Evolutionary conservation across 169 alveolate genomes (phyloP).

Genomic region (Perkinsus marinus): DNA sequence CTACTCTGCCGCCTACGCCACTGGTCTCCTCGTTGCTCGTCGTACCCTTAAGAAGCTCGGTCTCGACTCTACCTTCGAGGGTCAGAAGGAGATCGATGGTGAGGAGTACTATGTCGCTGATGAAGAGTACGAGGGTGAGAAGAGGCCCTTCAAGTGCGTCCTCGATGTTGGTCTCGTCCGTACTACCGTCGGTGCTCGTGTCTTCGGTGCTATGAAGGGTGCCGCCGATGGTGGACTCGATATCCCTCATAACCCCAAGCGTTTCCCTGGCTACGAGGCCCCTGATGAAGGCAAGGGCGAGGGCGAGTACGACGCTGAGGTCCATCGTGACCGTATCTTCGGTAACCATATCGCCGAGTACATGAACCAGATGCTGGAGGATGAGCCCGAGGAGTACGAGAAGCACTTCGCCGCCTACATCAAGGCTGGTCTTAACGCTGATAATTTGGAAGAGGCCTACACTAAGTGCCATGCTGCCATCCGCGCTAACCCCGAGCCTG

Average conservation of each 20-base stretch:
- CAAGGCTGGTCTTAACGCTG: slow-evolving; percentile 76
- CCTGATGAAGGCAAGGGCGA: slow-evolving; percentile 48
- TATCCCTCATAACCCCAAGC: slow-evolving; percentile 94
- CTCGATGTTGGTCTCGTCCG: slow-evolving; percentile 97
- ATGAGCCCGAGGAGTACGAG: slow-evolving; percentile 85
- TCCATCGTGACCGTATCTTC: slow-evolving; percentile 90
- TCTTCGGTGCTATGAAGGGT: slow-evolving; percentile 99
- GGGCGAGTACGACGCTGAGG: slow-evolving; percentile 89
- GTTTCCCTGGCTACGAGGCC: slow-evolving; percentile 94
- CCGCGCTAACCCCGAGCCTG: slow-evolving; percentile 82
- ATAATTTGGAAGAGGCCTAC: slow-evolving; percentile 88
- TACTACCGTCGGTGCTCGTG: slow-evolving; percentile 96
- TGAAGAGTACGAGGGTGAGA: slow-evolving; percentile 75
- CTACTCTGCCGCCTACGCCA: slow-evolving; percentile 98
- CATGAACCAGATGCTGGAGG: slow-evolving; percentile 84
- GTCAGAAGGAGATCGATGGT: slow-evolving; percentile 87
- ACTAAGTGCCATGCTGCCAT: slow-evolving; percentile 89
- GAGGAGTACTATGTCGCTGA: slow-evolving; percentile 88
- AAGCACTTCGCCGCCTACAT: slow-evolving; percentile 87
- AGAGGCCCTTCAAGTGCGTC: slow-evolving; percentile 96
- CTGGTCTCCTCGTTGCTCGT: slow-evolving; percentile 96
- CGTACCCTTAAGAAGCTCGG: slow-evolving; percentile 82
- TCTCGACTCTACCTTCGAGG: slow-evolving; percentile 69
- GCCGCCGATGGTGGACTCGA: slow-evolving; percentile 99
- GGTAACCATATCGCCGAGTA: slow-evolving; percentile 94